These are phyloP conservation scores for Chlorella variabilis DNA, from an alignment of 163 green algal species.

Conservation along the genomic window DNA sequence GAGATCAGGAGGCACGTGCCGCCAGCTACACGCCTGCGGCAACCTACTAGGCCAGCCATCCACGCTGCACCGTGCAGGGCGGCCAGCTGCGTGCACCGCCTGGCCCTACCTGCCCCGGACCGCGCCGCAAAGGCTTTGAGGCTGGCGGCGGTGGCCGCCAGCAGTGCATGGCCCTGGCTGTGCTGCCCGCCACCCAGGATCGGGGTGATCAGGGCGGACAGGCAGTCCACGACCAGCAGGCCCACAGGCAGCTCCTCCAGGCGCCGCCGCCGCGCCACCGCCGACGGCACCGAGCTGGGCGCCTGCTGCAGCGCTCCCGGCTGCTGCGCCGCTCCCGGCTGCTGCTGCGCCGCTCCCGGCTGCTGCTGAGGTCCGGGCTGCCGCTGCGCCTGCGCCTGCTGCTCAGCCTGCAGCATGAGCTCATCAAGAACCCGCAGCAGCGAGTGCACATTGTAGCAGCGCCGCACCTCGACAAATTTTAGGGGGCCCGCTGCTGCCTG, in stretches of 20 bases:
- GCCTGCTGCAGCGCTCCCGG: slow-evolving; percentile 33
- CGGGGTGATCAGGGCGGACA: slow-evolving; percentile 64
- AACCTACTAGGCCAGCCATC: too few relatives aligned
- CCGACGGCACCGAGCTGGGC: neutral
- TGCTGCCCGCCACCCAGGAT: slow-evolving; percentile 63
- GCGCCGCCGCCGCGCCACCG: neutral
- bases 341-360: slow-evolving; percentile 35
- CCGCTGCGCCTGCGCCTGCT: slow-evolving; percentile 8
- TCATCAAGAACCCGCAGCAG: slow-evolving; percentile 19
- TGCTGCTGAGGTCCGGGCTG: slow-evolving; percentile 47
- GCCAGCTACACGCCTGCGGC: too few relatives aligned
- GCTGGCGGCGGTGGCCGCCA: slow-evolving; percentile 25
- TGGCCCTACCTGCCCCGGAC: neutral
- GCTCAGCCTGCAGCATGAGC: neutral
- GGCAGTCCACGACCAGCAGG: slow-evolving; percentile 69
- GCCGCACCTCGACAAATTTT: slow-evolving; percentile 17
- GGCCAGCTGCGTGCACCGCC: too few relatives aligned
- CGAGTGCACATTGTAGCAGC: slow-evolving; percentile 24
- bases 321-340: slow-evolving; percentile 18
- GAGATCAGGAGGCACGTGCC: too few relatives aligned
- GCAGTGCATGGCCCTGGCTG: slow-evolving; percentile 61
- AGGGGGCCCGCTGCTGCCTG: too few relatives aligned
- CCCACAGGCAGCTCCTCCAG: slow-evolving; percentile 9
- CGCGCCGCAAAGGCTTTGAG: slow-evolving; percentile 60
- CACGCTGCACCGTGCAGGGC: too few relatives aligned